These are phyloP conservation scores for Schoenoplectus tabernaemontani DNA, from an alignment of 202 grass and related monocot species.

Conservation along the genomic window DNA sequence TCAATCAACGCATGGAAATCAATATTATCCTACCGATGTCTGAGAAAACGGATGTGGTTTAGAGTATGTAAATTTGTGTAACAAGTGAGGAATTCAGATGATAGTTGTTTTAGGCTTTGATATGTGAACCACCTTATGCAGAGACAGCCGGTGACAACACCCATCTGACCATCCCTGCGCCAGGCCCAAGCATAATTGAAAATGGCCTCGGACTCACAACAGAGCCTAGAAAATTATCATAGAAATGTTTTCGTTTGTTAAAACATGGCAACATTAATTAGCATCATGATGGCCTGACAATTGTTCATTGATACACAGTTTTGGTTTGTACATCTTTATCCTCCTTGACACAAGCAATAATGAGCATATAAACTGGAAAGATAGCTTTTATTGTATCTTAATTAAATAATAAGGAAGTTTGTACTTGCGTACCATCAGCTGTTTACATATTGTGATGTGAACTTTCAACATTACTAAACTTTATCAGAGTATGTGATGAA, in stretches of 20 bases:
- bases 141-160: conserved; percentile 68
- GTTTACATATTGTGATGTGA: not conserved
- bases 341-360: not conserved
- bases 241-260: not conserved
- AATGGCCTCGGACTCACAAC: conserved; percentile 59
- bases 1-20: conserved; percentile 49
- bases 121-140: conserved; percentile 54
- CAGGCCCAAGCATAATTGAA: conserved; percentile 46
- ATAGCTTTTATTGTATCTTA: not conserved
- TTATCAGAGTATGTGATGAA: not conserved
- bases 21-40: conserved; percentile 23
- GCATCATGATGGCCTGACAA: not conserved
- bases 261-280: not conserved
- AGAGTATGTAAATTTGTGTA: conserved; percentile 12
- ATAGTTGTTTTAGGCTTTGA: not conserved
- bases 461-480: not conserved
- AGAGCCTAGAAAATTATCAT: conserved; percentile 14
- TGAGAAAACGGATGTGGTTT: conserved; percentile 34
- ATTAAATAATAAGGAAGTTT: not conserved
- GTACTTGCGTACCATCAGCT: not conserved
- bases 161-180: conserved; percentile 65
- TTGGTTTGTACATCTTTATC: not conserved
- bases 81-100: not conserved
- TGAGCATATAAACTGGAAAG: not conserved
- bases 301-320: not conserved